Base-by-base conservation (phyloP, 768 basidiomycete genomes). In the Tulasnella sp. region DNA sequence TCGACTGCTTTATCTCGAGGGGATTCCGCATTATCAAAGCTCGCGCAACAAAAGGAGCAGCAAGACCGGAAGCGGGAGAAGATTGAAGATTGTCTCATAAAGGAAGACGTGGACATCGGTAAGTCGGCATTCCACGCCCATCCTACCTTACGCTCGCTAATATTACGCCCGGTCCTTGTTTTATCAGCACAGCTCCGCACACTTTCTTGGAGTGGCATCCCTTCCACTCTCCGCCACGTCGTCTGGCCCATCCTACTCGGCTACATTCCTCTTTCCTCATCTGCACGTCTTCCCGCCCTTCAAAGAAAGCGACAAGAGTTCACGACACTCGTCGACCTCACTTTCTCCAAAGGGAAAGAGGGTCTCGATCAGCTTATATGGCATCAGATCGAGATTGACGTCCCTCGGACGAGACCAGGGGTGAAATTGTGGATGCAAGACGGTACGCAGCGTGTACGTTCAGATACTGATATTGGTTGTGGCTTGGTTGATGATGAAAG, bases 341-440 rank as follows among this genome's bases (percentile, higher is more conserved):
- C 96, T 15, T 99, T 98, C 70, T 83, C 87, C 11, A 80, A 88
- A 41, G 91, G 91, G 60, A 80, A 82, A 29, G 84, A 87, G 59
- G 84, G 87, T 0, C 78, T 95, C 29, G 95, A 99, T 71, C 91
- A 93, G 67, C 88, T 90, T 71, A 95, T 98, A 68, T 98, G 96
- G 96, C 96, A 98, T 73, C 96, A 99, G 72, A 98, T 98, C 66
- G 91, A 92, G 68, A 98, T 97, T 61, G 96, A 99, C 67, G 95
- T 97, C 4, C 96, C 96, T 10, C 78, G 96, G 55, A 99, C 96
- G 41, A 75, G 94, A 51, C 94, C 96, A 17, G 93, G 94, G 21
- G 84, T 95, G 10, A 78, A 76, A 34, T 72, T 99, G 21, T 99
- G 96, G 96, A 87, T 89, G 82, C 83, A 89, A 66, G 82, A 77